Percentiles rank a stretch among this genome's conserved stretches.
phyloP scores from a whole-genome alignment of 2,329 filamentous ascomycete genomes.

The Apiospora marii region DNA sequence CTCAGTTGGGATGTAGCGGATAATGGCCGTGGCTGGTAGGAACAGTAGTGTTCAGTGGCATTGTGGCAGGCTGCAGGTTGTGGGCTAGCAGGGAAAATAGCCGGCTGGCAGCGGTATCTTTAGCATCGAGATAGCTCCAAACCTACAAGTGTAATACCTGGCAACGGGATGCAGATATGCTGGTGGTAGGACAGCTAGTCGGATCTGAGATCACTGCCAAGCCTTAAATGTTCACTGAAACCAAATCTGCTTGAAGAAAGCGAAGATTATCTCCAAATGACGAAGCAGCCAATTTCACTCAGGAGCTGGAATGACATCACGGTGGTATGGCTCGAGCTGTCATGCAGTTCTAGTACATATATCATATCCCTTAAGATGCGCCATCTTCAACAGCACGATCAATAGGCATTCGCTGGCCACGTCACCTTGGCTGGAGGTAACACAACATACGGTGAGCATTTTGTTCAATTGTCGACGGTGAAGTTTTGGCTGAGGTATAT shows the following conservation, averaged over 20 bases:
- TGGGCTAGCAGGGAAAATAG: background rate
- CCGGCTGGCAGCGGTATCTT: background rate
- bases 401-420: background rate
- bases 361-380: background rate
- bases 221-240: background rate
- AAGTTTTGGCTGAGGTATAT: background rate
- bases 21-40: background rate
- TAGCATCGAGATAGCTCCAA: background rate
- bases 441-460: background rate
- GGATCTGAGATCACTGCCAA: background rate
- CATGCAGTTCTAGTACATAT: background rate
- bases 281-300: background rate
- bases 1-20: background rate
- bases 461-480: background rate
- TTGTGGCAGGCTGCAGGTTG: too few relatives aligned
- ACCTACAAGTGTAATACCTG: background rate
- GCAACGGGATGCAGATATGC: background rate
- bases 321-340: slow-evolving; percentile 2
- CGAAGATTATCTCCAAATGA: background rate
- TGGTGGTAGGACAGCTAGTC: background rate
- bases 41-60: background rate
- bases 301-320: background rate
- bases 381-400: background rate
- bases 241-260: background rate
- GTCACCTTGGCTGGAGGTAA: background rate